A percentile compares a stretch with the other conserved stretches of the same genome.
phyloP scores from a whole-genome alignment of 768 basidiomycete species.

The Russula abietina region DNA sequence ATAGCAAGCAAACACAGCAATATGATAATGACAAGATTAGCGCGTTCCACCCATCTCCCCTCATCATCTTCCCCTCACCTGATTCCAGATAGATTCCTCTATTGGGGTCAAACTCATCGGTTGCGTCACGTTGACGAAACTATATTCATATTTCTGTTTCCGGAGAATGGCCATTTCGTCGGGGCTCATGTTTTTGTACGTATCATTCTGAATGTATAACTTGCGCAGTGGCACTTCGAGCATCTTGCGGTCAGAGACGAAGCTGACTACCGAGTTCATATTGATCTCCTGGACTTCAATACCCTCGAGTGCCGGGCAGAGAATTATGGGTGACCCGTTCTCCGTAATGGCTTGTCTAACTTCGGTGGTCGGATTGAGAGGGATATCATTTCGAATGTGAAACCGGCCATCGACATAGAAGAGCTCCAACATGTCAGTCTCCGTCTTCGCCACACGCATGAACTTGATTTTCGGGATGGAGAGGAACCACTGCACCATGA shows the following conservation, averaged over 20 bases:
- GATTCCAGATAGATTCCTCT: constrained; percentile 10
- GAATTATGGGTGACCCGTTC: not conserved
- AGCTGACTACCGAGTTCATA: not conserved
- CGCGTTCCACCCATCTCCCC: not conserved
- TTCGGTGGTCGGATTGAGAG: constrained; percentile 4
- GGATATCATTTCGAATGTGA: constrained; percentile 10
- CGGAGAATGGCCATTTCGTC: constrained; percentile 4
- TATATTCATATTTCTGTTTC: not conserved
- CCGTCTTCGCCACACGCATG: constrained; percentile 22
- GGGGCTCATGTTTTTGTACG: constrained; percentile 1
- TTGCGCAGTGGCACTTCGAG: constrained; percentile 7
- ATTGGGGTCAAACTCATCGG: constrained; percentile 10
- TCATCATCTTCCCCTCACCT: not conserved
- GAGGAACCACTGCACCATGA: constrained; percentile 46
- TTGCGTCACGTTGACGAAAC: not conserved
- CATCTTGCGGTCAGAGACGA: constrained; percentile 3
- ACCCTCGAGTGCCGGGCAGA: constrained; percentile 15
- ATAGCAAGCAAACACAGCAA: constrained; percentile 5
- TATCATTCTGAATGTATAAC: constrained; percentile 13
- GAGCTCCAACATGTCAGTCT: not conserved
- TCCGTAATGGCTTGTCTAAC: constrained; percentile 1
- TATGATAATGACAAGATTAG: not conserved
- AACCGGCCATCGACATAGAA: constrained; percentile 19
- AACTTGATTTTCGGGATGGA: constrained; percentile 49
- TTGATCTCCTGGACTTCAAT: constrained; percentile 14